A percentile compares a stretch with the other conserved stretches of the same genome.
These are phyloP conservation scores for Phlyctochytrium planicorne DNA, from an alignment of 192 early-diverging fungal species.

Conservation along the genomic window DNA sequence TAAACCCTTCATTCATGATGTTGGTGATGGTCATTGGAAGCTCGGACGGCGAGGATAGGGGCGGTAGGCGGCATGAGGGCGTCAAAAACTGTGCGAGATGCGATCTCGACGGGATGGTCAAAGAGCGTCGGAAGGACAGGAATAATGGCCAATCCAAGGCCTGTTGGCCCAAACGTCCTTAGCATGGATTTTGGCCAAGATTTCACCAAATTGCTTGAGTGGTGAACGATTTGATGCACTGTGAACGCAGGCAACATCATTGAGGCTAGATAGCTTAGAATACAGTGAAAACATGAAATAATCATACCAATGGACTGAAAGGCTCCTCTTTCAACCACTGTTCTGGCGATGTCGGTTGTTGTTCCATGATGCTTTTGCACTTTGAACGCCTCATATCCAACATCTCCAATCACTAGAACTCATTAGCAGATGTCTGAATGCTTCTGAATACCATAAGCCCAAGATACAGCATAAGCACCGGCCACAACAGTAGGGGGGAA, in stretches of 20 bases:
- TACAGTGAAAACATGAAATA: not conserved
- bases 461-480: constrained; percentile 61
- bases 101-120: constrained; percentile 58
- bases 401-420: constrained; percentile 29
- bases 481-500: constrained; percentile 50
- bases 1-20: no score
- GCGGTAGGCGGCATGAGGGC: constrained; percentile 17
- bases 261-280: constrained; percentile 41
- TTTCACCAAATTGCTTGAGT: constrained; percentile 10
- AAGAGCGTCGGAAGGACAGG: constrained; percentile 60
- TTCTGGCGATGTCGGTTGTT: constrained; percentile 21
- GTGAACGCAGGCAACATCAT: constrained; percentile 58
- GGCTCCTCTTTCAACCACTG: constrained; percentile 19
- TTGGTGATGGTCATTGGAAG: no score
- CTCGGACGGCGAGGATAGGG: not conserved
- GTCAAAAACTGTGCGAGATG: constrained; percentile 57
- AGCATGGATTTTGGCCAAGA: constrained; percentile 33
- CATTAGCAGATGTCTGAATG: no score
- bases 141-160: constrained; percentile 52
- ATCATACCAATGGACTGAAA: constrained; percentile 26
- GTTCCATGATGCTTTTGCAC: constrained; percentile 11
- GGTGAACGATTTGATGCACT: constrained; percentile 42
- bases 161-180: constrained; percentile 56
- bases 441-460: constrained; percentile 52
- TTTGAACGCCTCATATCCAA: constrained; percentile 27